Base-by-base conservation (phyloP, 768 basidiomycete species). In the Pisolithus microcarpus region DNA sequence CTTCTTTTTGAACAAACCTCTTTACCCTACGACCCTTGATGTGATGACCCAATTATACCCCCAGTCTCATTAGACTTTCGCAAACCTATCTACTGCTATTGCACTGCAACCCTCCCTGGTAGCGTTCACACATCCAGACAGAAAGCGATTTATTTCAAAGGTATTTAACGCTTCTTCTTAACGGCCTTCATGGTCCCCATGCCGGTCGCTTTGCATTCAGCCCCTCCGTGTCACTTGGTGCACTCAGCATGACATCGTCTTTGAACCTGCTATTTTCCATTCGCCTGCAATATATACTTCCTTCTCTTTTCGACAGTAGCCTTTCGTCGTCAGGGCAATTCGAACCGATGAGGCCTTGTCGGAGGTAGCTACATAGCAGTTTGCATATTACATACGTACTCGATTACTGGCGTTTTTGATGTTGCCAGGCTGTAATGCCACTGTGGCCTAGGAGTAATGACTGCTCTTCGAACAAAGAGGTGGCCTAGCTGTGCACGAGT, bases 11-110 rank as follows among this genome's bases (percentile, higher is more conserved):
- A 58, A 61, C 53, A 28, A 46, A 34, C 39, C 38, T 48, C 55
- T 47, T 55, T 67, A 67, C 51, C 53, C 50, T 69, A 67, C 61
- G 65, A 69, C 63, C 56, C 54, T 59, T 67, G 61, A 67, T 57
- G 61, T 58, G 65, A 68, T 58, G 61, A 63, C 50, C 45, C 57
- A 56, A 49, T 56, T 66, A 68, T 66, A 66, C 60, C 63, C n/a
- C 64, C 56, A 54, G 45, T 66, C 63, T 58, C 56, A 58, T 48
- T 66, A 67, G 67, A 67, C 51, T 56, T 59, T 68, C 52, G 60
- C 65, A 58, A 59, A 48, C 56, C 54, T 58, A 63, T 58, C 56
- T 65, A 65, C 67, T 57, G 52, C 54, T 65, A 68, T 61, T 66
- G 64, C 63, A 64, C 65, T 56, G 49, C 61, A 59, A 56, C 58